phyloP scores from a whole-genome alignment of 75 land plant genomes.

The Cunninghamia lanceolata region DNA sequence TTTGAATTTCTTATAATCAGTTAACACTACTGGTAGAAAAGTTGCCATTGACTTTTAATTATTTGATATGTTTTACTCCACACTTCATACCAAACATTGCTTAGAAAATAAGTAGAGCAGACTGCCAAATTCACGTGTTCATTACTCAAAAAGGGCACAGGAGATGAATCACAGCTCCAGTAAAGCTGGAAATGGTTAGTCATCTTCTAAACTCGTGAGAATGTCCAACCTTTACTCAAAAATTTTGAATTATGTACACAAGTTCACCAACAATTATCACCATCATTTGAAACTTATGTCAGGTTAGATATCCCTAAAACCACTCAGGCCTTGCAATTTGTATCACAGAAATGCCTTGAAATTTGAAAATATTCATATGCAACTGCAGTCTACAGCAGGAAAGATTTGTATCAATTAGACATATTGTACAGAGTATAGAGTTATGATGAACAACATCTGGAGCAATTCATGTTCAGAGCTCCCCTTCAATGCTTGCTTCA shows the following conservation, averaged over 20 bases:
- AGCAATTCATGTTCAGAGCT: not conserved
- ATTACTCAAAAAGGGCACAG: not conserved
- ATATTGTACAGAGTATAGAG: not conserved
- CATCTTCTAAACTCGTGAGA: not conserved
- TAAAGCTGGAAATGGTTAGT: not conserved
- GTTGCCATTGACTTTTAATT: not conserved
- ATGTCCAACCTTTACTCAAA: not conserved
- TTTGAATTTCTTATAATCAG: not conserved
- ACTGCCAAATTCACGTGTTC: not conserved
- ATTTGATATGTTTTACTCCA: not conserved
- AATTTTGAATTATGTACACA: not conserved
- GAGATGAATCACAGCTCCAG: not conserved
- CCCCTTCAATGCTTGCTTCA: not conserved
- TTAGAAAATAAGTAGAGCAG: not conserved
- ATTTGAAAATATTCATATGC: not conserved
- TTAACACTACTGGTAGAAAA: not conserved
- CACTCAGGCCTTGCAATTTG: not conserved
- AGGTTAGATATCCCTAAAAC: not conserved
- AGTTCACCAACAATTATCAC: not conserved
- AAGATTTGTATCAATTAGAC: not conserved
- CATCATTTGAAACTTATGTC: not conserved
- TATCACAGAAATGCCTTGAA: not conserved
- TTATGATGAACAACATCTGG: not conserved
- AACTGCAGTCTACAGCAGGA: not conserved
- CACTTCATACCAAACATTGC: not conserved